Base-by-base conservation (phyloP, 2,329 filamentous ascomycete species). In the Paecilomyces sp. region DNA sequence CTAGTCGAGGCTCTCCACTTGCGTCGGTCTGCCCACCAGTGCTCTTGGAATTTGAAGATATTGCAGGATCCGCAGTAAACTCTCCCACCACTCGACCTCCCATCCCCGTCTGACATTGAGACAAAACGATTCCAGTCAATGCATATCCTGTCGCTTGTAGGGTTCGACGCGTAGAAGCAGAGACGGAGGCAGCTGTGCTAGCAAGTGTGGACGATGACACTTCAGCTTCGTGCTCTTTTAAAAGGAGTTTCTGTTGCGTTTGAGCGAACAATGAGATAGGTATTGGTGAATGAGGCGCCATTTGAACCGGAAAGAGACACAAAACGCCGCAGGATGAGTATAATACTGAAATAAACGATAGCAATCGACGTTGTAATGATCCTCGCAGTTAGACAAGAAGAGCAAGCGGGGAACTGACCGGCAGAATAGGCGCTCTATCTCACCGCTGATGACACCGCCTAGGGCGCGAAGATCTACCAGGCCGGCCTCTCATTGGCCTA, bases 51-150 rank as follows among this genome's bases (percentile, higher is more conserved):
- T 62, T 64, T 36, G 64, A 74, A 3, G 83, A 81, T 1, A 88
- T 83, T 0, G 91, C 89, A n/a, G 84, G 77, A 68, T 97, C 93
- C 1, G 77, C 74, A 1, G 78, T 79, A 5, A 99, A 85, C 73
- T 97, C 92, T 3, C 97, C 79, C 1, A 99, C 88, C 0, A 90
- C 91, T 64, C 91, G 90, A n/a, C 94, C 94, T 15, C 92, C 94
- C 41, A 97, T 81, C 0, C 94, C 94, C 0, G 94, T 99, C 31
- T 92, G 88, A 70, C 90, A 89, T 18, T 89, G 88, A 11, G 83
- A 80, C 34, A 96, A 79, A 33, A 84, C 78, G 8, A 97, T 84
- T 0, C 75, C 75, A 1, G 73, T 77, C 2, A 77, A 57, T 0
- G 75, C 75, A 61, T 76, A 70, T 11, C 75, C 75, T 0, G 74